Evolutionary conservation across 2,329 filamentous ascomycete genomes (phyloP), one percentile per base, ranked within the genome.

Genomic region (Pseudogymnoascus sp.): DNA sequence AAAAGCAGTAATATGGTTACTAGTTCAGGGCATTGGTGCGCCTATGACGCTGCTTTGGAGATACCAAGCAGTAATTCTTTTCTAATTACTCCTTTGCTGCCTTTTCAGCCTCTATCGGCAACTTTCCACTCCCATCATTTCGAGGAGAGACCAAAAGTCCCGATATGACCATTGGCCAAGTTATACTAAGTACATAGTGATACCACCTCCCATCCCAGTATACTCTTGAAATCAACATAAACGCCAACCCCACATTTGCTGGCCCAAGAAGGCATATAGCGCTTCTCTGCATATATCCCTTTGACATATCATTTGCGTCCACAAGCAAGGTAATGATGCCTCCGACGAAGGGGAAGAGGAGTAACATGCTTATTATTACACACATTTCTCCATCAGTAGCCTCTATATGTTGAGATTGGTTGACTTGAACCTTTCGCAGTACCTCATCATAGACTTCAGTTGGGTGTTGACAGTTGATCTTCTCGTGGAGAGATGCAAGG

Each of bases 1-100:
- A 39, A 39, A 39, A 39, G 36, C 36, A 39, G 15, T 39, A 39
- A 15, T 39, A 39, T 39, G 15, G 36, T 18, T n/a, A 39, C 36
- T 18, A 18, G 15, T 39, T 18, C 36, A 21, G n/a, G 85, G 82
- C 64, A 93, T 96, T 65, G 87, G 96, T 74, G 87, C 85, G 21
- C 21, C 21, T 21, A 21, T 21, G 21, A 21, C 21, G 21, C 39
- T 18, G 15, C 15, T 40, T 40, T 21, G 8, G 39, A 13, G 39
- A 21, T 18, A 40, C 15, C 15, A 40, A 40, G 39, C 5, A 18
- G 21, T 21, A 9, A 21, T 40, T 40, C 15, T 21, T 40, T 40
- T 15, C 39, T 40, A 15, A 40, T 18, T 21, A 40, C 15, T 40
- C 39, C 15, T 40, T 40, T 21, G 39, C 15, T 9, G 8, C 39